These are phyloP conservation scores for Ascochyta pisi DNA, from an alignment of 2,329 filamentous ascomycete species.

Conservation along the genomic window DNA sequence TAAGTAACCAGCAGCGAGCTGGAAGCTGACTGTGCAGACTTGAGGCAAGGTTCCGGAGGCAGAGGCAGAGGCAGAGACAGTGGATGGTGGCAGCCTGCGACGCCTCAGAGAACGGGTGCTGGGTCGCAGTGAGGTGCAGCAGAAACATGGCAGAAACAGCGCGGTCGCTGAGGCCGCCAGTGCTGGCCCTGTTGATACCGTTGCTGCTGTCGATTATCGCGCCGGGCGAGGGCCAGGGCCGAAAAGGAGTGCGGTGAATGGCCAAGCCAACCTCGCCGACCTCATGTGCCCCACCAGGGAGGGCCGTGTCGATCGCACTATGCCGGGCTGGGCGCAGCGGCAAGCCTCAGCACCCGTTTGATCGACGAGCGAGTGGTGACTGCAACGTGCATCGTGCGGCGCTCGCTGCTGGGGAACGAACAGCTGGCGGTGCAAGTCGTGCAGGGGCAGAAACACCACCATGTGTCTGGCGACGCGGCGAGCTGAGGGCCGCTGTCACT, in stretches of 20 bases:
- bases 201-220: constrained; percentile 8
- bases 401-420: constrained; percentile 22
- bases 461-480: constrained; percentile 9
- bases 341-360: constrained; percentile 50
- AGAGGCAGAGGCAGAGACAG: no score
- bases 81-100: constrained; percentile 1
- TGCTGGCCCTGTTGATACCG: constrained; percentile 19
- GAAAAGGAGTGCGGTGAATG: constrained; percentile 33
- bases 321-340: constrained; percentile 35
- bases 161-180: constrained; percentile 9
- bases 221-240: constrained; percentile 34
- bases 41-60: no score
- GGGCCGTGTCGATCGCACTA: constrained; percentile 37
- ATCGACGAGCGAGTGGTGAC: constrained; percentile 43
- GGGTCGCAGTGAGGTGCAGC: constrained; percentile 14
- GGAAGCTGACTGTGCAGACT: no score
- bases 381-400: constrained; percentile 43
- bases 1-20: neutral
- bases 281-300: constrained; percentile 36
- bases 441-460: constrained; percentile 20
- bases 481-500: constrained; percentile 19
- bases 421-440: constrained; percentile 9
- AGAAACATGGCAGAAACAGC: constrained; percentile 14
- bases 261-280: constrained; percentile 48
- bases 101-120: constrained; percentile 11